phyloP scores from a whole-genome alignment of 2,329 filamentous ascomycete genomes.

The Coleophoma cylindrospora region DNA sequence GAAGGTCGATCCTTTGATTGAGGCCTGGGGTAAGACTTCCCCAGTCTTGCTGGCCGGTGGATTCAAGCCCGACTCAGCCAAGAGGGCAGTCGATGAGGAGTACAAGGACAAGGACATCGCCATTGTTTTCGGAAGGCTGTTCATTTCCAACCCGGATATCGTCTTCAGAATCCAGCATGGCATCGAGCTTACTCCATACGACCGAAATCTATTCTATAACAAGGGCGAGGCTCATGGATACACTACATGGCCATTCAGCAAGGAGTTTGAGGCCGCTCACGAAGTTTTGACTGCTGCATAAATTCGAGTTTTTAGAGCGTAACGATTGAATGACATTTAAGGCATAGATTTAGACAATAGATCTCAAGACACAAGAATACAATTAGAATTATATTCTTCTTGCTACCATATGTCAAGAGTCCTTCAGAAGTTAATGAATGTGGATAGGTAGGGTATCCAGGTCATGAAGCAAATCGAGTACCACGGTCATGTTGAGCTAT shows the following conservation, averaged over 20 bases:
- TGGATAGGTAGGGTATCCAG: no score
- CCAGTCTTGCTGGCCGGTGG: slow-evolving; percentile 47
- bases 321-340: no score
- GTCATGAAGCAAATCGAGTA: no score
- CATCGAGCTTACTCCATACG: slow-evolving; percentile 31
- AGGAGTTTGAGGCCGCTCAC: slow-evolving; percentile 19
- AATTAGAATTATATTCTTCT: no score
- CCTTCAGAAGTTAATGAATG: no score
- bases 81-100: slow-evolving; percentile 30
- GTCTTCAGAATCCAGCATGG: slow-evolving; percentile 34
- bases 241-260: slow-evolving; percentile 27
- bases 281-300: neutral
- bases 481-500: no score
- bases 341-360: no score
- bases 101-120: slow-evolving; percentile 28
- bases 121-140: slow-evolving; percentile 38
- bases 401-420: no score
- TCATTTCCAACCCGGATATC: slow-evolving; percentile 41
- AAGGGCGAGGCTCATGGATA: slow-evolving; percentile 28
- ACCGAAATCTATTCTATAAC: slow-evolving; percentile 32
- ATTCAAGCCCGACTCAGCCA: slow-evolving; percentile 33
- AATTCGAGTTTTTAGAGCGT: no score
- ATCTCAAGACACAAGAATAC: no score
- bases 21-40: slow-evolving; percentile 35
- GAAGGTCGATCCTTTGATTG: slow-evolving; percentile 36